Evolutionary conservation across 2,329 filamentous ascomycete genomes (phyloP).

Genomic region (Aplosporella prunicola): DNA sequence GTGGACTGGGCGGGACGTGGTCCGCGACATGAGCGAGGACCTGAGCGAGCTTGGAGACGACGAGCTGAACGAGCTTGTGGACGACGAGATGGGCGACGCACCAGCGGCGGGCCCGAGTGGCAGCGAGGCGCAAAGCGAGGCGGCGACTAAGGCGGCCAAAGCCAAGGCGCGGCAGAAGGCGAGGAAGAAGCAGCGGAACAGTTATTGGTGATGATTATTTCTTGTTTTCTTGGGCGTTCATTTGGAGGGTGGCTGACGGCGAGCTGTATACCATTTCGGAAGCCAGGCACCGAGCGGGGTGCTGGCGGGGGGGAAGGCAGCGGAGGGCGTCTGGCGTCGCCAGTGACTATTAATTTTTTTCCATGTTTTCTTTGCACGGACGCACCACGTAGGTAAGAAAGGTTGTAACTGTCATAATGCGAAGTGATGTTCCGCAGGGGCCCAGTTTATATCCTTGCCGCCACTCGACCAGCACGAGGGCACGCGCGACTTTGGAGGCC

Average conservation of each 20-base stretch:
- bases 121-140: conserved; percentile 14
- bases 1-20: conserved; percentile 63
- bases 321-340: no score
- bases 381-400: no score
- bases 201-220: conserved; percentile 1
- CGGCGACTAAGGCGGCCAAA: conserved; percentile 15
- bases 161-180: conserved; percentile 19
- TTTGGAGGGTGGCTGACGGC: conserved; percentile 3
- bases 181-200: conserved; percentile 21
- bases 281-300: no score
- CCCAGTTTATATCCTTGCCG: no score
- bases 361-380: no score
- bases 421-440: no score
- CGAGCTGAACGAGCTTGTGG: conserved; percentile 56
- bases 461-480: no score
- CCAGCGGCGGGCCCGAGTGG: conserved; percentile 17
- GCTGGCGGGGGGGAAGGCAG: no score
- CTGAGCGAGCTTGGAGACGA: conserved; percentile 89
- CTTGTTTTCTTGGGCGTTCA: not conserved
- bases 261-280: conserved; percentile 12
- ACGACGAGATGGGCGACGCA: conserved; percentile 19
- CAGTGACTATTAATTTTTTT: no score
- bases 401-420: no score
- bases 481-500: no score
- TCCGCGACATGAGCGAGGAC: conserved; percentile 69